Evolutionary conservation across 148 eudicot species (phyloP), one percentile per base, ranked within the genome.

Genomic region (Euryodendron excelsum): DNA sequence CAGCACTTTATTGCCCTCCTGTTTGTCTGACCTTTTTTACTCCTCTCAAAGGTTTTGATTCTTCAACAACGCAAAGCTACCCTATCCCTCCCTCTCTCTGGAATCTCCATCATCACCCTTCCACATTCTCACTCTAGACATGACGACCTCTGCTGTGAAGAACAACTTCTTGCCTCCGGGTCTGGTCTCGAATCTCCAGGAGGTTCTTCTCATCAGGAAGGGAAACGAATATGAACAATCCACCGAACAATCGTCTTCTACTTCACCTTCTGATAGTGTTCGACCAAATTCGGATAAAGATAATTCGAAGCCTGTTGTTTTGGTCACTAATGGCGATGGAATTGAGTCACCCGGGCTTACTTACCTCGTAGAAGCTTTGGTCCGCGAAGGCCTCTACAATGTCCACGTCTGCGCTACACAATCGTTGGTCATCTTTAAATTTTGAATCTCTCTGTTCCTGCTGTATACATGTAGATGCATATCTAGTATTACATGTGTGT

Each of bases 271-370:
- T 41, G 58, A 74, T 27, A 28, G 4, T 4, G 5, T 53, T 9
- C 89, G 82, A 5, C 45, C 77, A 50, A 75, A 55, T 78, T 79
- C 63, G 5, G 87, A 86, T 33, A 76, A 82, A 60, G 83, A 76
- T 39, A 18, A 69, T 74, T 78, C 80, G 23, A 94, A 83, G 79
- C 90, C 97, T 10, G 72, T 92, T 17, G 82, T 92, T 36, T 81
- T 94, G 91, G 93, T 94, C 11, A 94, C 98, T 0, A 94, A 86
- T 84, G 89, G 89, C 67, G 98, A 94, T 63, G 98, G 98, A 53
- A 85, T 94, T 86, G 97, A 92, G 8, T 92, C 93, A 0, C 85
- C 90, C 48, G 98, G 97, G 15, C 82, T 94, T 7, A 80, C 76
- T 18, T 80, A 1, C 69, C 89, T 92, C 58, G 95, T 94, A 20